These are phyloP conservation scores for Boletus sp. DNA, from an alignment of 768 basidiomycete genomes.

Conservation along the genomic window DNA sequence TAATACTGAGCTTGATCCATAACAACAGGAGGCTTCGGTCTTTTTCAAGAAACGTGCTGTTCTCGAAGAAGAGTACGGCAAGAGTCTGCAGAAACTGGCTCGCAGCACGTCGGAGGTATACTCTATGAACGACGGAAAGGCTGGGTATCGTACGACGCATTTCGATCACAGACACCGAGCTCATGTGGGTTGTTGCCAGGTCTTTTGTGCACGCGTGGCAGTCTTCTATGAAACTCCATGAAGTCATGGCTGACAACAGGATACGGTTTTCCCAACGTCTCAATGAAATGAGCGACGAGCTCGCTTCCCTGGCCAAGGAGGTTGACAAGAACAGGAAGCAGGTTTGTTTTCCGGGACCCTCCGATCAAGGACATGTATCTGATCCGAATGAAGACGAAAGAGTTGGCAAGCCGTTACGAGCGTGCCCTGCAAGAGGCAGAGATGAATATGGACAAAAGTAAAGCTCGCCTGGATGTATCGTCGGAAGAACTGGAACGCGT, in stretches of 20 bases:
- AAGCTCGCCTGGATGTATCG: constrained; percentile 78
- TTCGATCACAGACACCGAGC: constrained; percentile 4
- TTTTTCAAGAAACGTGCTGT: constrained; percentile 93
- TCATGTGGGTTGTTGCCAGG: constrained; percentile 14
- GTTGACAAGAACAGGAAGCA: constrained; percentile 93
- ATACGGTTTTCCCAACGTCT: constrained; percentile 82
- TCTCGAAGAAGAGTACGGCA: constrained; percentile 94
- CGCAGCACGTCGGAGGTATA: constrained; percentile 80
- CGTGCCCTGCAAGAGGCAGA: constrained; percentile 87
- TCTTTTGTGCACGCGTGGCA: constrained; percentile 86
- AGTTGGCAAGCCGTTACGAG: constrained; percentile 86
- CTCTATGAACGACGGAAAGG: constrained; percentile 86
- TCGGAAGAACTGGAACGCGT: constrained; percentile 95
- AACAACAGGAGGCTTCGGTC: constrained; percentile 75
- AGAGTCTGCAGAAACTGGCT: constrained; percentile 80
- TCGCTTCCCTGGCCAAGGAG: constrained; percentile 79
- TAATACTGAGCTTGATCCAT: constrained; percentile 15
- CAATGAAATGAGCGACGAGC: constrained; percentile 97
- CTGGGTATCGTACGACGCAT: constrained; percentile 62
- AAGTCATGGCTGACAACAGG: constrained; percentile 86
- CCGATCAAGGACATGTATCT: constrained; percentile 1
- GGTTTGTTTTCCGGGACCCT: constrained; percentile 39
- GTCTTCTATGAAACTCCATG: constrained; percentile 83
- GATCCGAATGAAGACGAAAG: constrained; percentile 69
- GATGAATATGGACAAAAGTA: constrained; percentile 81